phyloP scores from a whole-genome alignment of 1,284 basidiomycete genomes.

The Schizophyllum commune region DNA sequence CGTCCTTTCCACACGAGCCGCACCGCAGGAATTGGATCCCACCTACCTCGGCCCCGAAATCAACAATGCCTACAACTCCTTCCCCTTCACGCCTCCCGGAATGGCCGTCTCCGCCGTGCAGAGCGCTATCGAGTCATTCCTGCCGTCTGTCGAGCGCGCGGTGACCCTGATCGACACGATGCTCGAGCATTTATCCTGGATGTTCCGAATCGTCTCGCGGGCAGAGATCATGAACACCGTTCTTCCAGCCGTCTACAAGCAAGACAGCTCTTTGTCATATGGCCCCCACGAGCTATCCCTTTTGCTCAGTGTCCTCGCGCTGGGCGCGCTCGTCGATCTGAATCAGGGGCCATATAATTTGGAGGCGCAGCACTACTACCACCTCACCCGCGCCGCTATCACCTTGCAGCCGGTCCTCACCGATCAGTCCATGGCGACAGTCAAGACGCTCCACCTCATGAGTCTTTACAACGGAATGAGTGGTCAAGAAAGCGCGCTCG shows the following conservation, averaged over 20 bases:
- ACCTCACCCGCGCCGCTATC: conserved; percentile 38
- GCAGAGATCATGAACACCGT: conserved; percentile 36
- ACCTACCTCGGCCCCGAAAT: conserved; percentile 36
- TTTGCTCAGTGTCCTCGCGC: conserved; percentile 39
- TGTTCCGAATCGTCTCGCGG: conserved; percentile 42
- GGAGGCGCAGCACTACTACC: conserved; percentile 49
- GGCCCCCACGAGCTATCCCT: conserved; percentile 45
- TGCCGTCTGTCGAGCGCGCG: conserved; percentile 35
- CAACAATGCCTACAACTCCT: conserved; percentile 28
- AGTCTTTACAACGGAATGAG: conserved; percentile 47
- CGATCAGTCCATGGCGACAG: conserved; percentile 35
- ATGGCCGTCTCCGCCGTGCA: conserved; percentile 24
- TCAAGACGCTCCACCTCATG: conserved; percentile 45
- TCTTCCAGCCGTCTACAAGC: conserved; percentile 37
- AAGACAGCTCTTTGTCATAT: conserved; percentile 19
- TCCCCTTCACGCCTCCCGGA: conserved; percentile 34
- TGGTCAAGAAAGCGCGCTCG: conserved; percentile 41
- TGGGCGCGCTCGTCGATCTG: conserved; percentile 44
- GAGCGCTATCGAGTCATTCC: conserved; percentile 33
- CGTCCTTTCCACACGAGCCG: conserved; percentile 11
- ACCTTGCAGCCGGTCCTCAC: conserved; percentile 36
- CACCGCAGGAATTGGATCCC: conserved; percentile 29
- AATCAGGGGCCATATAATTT: conserved; percentile 39
- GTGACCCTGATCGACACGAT: conserved; percentile 38
- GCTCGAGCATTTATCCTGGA: conserved; percentile 45